These are phyloP conservation scores for Halenospora varia DNA, from an alignment of 495 filamentous ascomycete species.

Conservation along the genomic window DNA sequence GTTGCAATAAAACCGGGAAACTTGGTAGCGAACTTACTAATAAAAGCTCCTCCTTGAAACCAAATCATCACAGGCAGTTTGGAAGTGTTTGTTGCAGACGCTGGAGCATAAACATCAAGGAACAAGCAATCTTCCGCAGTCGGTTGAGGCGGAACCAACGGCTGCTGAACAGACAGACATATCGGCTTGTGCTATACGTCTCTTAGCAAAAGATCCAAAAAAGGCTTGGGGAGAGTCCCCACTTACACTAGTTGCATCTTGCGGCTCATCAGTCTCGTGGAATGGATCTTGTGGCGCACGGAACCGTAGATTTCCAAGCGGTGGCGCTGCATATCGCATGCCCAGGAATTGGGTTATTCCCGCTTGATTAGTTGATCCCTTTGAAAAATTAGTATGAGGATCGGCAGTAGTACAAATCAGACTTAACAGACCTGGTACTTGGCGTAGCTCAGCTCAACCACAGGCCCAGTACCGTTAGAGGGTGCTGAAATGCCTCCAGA, in stretches of 20 bases:
- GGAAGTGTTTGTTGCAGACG: conserved; percentile 30
- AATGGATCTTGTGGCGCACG: conserved; percentile 35
- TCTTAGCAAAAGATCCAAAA: background rate
- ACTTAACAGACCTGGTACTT: conserved; percentile 24
- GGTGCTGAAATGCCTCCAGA: background rate
- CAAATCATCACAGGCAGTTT: conserved; percentile 65
- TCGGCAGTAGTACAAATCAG: background rate
- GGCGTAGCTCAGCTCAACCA: conserved; percentile 40
- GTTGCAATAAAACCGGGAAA: too few relatives aligned
- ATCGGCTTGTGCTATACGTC: conserved; percentile 20
- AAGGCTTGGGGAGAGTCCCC: too few relatives aligned
- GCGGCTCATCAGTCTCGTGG: conserved; percentile 20
- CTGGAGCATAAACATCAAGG: conserved; percentile 65
- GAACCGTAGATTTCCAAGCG: conserved; percentile 47
- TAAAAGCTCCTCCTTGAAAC: conserved; percentile 77
- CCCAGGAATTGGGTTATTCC: conserved; percentile 32
- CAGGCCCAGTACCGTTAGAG: background rate
- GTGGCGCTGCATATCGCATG: conserved; percentile 58
- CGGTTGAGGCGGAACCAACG: conserved; percentile 25
- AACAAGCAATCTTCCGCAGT: conserved; percentile 69
- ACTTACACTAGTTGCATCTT: conserved; percentile 25
- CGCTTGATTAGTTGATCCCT: conserved; percentile 25
- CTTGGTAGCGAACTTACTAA: conserved; percentile 13
- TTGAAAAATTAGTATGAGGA: background rate
- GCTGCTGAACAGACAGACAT: conserved; percentile 49